Conservation (phyloP, 2,329 filamentous ascomycete genomes). For the Colletotrichum sp. region DNA sequence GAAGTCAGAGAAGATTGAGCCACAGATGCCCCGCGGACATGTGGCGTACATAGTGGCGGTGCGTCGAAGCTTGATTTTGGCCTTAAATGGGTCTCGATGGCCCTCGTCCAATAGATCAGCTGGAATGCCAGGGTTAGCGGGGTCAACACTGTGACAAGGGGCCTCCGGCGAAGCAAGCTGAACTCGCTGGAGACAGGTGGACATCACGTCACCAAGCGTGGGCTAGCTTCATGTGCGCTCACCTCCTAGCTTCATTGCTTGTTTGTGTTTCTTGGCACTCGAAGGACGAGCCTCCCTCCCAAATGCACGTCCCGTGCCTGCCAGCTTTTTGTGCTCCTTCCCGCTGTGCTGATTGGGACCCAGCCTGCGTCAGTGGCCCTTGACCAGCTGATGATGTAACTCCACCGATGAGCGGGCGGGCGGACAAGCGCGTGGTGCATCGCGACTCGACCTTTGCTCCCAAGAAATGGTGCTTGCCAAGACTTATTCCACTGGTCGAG, state of each 20-base stretch:
- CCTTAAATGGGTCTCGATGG: not conserved
- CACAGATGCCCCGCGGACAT: not conserved
- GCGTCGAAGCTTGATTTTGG: not conserved
- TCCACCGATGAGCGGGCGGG: not conserved
- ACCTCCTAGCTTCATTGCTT: conserved; percentile 7
- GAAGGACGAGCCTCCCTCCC: not conserved
- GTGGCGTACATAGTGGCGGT: conserved; percentile 1
- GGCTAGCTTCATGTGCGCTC: conserved; percentile 2
- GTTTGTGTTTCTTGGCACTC: conserved; percentile 8
- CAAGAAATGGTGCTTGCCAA: conserved; percentile 1
- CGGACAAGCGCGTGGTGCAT: not conserved
- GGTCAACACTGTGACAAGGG: not conserved
- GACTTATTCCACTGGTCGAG: not conserved
- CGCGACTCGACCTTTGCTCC: not conserved
- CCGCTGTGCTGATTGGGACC: conserved; percentile 1
- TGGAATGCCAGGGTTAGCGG: not conserved
- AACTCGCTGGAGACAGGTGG: not conserved
- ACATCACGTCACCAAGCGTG: conserved; percentile 18
- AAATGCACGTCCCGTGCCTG: not conserved
- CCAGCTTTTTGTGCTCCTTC: not conserved
- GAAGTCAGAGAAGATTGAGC: not conserved
- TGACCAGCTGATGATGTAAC: conserved; percentile 20
- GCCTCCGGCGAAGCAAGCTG: not conserved
- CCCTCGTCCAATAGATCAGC: not conserved
- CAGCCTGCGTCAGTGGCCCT: conserved; percentile 20